These are phyloP conservation scores for Tolypocladium capitatum DNA, from an alignment of 2,329 filamentous ascomycete genomes.

Conservation along the genomic window DNA sequence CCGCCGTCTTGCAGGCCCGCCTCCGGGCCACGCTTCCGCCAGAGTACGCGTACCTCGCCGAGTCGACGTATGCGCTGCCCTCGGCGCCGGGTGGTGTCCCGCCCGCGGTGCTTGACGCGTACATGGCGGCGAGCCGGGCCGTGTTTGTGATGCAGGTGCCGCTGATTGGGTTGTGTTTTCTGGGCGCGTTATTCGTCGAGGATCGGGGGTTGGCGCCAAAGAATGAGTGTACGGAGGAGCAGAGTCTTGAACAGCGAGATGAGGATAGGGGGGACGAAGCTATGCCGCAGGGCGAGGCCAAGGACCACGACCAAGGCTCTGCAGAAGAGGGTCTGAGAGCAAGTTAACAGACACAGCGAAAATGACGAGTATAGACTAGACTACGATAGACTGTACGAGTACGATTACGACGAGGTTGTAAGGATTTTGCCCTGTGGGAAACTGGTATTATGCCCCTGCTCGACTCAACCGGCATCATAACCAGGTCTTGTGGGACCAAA, in stretches of 20 bases:
- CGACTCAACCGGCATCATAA: too few species aligned
- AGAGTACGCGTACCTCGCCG: slow-evolving; percentile 12
- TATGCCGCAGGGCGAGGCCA: background rate
- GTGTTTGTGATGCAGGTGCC: slow-evolving; percentile 46
- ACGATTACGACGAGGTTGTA: too few species aligned
- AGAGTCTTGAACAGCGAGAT: background rate
- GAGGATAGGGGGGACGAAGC: background rate
- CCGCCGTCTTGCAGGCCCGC: slow-evolving; percentile 29
- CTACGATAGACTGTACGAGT: too few species aligned
- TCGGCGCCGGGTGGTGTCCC: slow-evolving; percentile 3
- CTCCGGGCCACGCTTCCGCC: slow-evolving; percentile 13
- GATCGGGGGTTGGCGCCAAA: slow-evolving; percentile 30
- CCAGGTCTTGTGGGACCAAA: too few species aligned
- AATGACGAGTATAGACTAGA: too few species aligned
- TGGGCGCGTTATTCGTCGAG: slow-evolving; percentile 27
- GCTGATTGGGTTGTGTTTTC: slow-evolving; percentile 12
- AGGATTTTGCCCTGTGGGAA: too few species aligned
- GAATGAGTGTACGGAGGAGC: background rate
- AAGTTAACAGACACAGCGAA: background rate
- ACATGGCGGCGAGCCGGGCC: slow-evolving; percentile 37
- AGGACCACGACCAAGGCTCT: background rate
- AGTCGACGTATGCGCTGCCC: slow-evolving; percentile 16
- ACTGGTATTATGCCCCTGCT: too few species aligned
- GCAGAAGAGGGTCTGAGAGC: background rate
- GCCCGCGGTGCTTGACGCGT: slow-evolving; percentile 20